phyloP scores from a whole-genome alignment of 2,329 filamentous ascomycete genomes.

The Aphanoascus verrucosus region DNA sequence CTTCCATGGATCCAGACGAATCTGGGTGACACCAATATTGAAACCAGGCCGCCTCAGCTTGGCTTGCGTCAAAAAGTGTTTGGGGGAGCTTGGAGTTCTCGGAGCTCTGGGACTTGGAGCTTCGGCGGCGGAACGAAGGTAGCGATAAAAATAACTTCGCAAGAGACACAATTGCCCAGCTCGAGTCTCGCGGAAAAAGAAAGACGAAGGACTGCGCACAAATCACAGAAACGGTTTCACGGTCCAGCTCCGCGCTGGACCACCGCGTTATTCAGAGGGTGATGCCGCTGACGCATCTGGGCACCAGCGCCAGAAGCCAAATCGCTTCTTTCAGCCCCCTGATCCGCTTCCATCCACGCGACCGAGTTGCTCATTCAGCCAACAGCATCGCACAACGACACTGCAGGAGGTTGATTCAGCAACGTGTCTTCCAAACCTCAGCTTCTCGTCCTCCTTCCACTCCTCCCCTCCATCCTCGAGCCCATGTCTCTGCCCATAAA shows the following conservation, averaged over 20 bases:
- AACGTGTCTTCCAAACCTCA: conserved; percentile 21
- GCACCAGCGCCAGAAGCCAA: conserved; percentile 5
- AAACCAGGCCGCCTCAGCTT: conserved; percentile 4
- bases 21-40: neutral
- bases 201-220: neutral
- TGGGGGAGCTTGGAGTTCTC: neutral
- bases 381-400: conserved; percentile 3
- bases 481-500: neutral
- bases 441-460: neutral
- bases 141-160: conserved; percentile 1
- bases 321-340: conserved; percentile 3
- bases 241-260: conserved; percentile 12
- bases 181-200: neutral
- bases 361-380: conserved; percentile 1
- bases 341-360: conserved; percentile 7
- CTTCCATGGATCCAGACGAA: neutral
- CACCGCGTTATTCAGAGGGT: neutral
- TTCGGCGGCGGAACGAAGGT: neutral
- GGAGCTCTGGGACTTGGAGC: neutral
- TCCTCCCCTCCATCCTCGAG: neutral
- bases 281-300: conserved; percentile 11
- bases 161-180: neutral
- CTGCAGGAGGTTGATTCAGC: conserved; percentile 13
- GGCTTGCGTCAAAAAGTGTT: conserved; percentile 3
- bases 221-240: neutral